Evolutionary conservation across 257 asterid genomes (phyloP).

Genomic region (Solanum arcanum): DNA sequence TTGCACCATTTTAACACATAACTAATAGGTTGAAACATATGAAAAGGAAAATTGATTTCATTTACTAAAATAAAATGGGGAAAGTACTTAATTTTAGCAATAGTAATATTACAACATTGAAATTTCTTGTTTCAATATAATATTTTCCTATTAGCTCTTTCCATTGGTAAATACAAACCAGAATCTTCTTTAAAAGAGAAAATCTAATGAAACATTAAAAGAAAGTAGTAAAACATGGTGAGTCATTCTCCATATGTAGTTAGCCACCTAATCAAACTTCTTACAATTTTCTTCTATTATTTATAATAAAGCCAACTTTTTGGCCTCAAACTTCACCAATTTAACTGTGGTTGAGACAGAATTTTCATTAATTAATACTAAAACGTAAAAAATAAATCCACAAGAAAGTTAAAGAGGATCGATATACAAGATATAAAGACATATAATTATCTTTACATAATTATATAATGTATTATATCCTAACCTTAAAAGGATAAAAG

Average conservation of each 20-base stretch:
- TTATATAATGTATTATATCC: neutral
- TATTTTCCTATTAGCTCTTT: neutral
- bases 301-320: neutral
- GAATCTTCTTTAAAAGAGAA: neutral
- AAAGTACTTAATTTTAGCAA: neutral
- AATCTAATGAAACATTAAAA: neutral
- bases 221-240: neutral
- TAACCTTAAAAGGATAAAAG: neutral
- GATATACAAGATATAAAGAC: too few relatives aligned
- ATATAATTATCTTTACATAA: too few relatives aligned
- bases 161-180: neutral
- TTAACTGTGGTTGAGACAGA: too few relatives aligned
- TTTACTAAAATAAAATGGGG: neutral
- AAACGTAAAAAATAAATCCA: neutral
- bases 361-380: too few relatives aligned
- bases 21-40: neutral
- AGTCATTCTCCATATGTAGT: neutral
- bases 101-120: neutral
- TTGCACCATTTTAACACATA: neutral
- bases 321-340: neutral
- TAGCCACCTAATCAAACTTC: neutral
- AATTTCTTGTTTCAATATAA: neutral
- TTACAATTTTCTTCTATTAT: neutral
- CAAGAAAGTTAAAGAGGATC: neutral
- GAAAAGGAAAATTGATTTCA: neutral